phyloP scores from a whole-genome alignment of 2,329 filamentous ascomycete species.

The Ascocoryne sarcoides region DNA sequence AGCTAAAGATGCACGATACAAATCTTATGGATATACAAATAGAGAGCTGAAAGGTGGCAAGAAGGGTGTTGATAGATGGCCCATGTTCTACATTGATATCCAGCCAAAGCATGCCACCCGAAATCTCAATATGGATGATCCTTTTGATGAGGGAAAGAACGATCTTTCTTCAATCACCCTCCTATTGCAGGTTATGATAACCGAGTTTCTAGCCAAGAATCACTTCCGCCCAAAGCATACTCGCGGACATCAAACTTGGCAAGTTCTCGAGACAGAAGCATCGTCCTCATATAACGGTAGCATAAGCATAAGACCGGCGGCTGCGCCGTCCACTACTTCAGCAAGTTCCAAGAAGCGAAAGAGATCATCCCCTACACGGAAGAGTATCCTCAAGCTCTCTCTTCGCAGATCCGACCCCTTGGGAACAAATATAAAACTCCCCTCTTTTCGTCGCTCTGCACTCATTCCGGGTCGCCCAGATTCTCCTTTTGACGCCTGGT shows the following conservation, averaged over 20 bases:
- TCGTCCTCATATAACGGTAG: too few species aligned
- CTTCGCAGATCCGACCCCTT: slow-evolving; percentile 11
- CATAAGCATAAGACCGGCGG: too few species aligned
- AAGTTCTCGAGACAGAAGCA: too few species aligned
- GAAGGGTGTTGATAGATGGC: slow-evolving; percentile 72
- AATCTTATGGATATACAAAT: slow-evolving; percentile 38
- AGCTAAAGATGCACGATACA: slow-evolving; percentile 34
- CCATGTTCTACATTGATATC: slow-evolving; percentile 80
- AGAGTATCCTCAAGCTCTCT: too few species aligned
- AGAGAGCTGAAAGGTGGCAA: slow-evolving; percentile 42
- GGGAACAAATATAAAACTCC: slow-evolving; percentile 19
- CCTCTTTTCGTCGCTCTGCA: slow-evolving; percentile 14
- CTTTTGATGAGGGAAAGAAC: slow-evolving; percentile 39
- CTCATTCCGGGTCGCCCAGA: too few species aligned
- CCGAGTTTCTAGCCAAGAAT: slow-evolving; percentile 67
- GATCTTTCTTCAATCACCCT: slow-evolving; percentile 43
- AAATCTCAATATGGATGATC: slow-evolving; percentile 28
- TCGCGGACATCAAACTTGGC: too few species aligned
- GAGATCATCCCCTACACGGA: too few species aligned
- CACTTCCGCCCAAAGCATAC: slow-evolving; percentile 39
- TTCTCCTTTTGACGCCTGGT: slow-evolving; percentile 31
- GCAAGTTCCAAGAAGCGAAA: too few species aligned
- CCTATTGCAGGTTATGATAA: slow-evolving; percentile 59
- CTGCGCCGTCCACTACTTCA: too few species aligned
- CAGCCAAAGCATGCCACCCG: slow-evolving; percentile 19